Base-by-base conservation (phyloP, 495 filamentous ascomycete genomes). In the Aspergillus hancockii region DNA sequence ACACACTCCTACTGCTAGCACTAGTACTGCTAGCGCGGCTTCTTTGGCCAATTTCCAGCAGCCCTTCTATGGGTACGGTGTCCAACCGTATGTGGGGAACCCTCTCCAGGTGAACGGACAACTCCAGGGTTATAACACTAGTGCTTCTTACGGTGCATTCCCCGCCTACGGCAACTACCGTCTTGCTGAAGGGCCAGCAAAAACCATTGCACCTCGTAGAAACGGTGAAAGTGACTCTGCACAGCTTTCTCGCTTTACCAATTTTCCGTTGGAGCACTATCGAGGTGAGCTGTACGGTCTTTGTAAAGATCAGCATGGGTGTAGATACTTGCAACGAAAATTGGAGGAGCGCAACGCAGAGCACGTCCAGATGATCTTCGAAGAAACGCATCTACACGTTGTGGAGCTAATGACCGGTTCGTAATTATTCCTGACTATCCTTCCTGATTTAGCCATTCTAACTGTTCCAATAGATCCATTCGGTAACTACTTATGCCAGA, bases 241-340 rank as follows among this genome's bases (percentile, higher is more conserved):
- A 25, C 77, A 79, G 53, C 62, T 76, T 4, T 77, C 71, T 63
- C 90, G 91, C 23, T 97, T 89, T 71, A 81, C 85, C 38, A 91
- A 91, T 66, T 75, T 89, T 61, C 82, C 86, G 16, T 76, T 98
- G n/a, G 89, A 96, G 66, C 79, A 87, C 49, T 84, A 93, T 60
- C 78, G 81, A 41, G 90, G 91, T 36, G 86, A 91, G 63, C 89
- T 98, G 63, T 93, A 96, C 71, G 77, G 77, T 13, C 80, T 96
- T 21, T 98, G 93, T 80, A 97, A 96, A 74, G 94, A 98, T 67
- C 94, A 98, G 74, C 91, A 98, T 72, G 94, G 94, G 25, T 98
- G 94, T 65, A 87, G 94, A 57, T 97, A 90, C 72, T 73, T 98
- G 40, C 94, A 98, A 78, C 92, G 95, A 79, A 94, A 97, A 74